These are phyloP conservation scores for Jatropha podagrica DNA, from an alignment of 441 rosid species.

Conservation along the genomic window DNA sequence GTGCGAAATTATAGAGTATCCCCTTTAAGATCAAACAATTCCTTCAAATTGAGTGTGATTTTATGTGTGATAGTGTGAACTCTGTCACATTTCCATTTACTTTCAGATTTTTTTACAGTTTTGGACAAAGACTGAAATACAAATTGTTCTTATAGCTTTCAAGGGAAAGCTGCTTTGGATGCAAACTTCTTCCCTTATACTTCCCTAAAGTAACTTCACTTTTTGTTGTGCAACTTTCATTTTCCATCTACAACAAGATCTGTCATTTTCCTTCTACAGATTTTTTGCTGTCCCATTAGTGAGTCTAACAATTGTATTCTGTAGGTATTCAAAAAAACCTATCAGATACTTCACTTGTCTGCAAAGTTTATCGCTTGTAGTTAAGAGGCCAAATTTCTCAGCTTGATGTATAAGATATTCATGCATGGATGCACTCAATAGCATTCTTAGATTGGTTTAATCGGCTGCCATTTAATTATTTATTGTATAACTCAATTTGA, in stretches of 20 bases:
- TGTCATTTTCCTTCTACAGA: neutral
- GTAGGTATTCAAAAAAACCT: neutral
- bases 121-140: neutral
- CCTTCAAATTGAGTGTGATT: too few species aligned
- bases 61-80: neutral
- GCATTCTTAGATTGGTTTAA: conserved; percentile 7
- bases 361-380: neutral
- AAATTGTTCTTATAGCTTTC: neutral
- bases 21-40: too few species aligned
- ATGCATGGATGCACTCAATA: neutral
- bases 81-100: neutral
- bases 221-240: neutral
- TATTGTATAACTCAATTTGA: conserved; percentile 21
- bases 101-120: neutral
- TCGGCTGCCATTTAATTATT: neutral
- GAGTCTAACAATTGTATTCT: conserved; percentile 3
- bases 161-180: neutral
- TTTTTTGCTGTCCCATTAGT: neutral
- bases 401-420: neutral
- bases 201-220: neutral
- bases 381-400: neutral
- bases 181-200: neutral
- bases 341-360: neutral
- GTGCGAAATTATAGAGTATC: too few species aligned
- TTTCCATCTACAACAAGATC: too few species aligned